phyloP scores from a whole-genome alignment of 1,139 yeast species.

The Protomyces gravidus region DNA sequence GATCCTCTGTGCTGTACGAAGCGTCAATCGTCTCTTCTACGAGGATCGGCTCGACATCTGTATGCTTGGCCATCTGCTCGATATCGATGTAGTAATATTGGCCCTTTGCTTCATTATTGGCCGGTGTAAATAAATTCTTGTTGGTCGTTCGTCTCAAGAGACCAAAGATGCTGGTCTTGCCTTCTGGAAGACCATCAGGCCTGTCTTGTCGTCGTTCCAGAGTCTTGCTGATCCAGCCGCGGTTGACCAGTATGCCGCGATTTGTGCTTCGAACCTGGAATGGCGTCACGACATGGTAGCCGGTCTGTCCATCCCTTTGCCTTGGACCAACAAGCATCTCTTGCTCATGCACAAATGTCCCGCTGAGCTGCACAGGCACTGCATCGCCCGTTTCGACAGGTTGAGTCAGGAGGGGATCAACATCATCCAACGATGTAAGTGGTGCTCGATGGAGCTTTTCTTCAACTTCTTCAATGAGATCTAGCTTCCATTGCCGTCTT shows the following conservation, averaged over 20 bases:
- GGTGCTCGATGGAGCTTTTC: slow-evolving; percentile 72
- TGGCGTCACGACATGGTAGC: slow-evolving; percentile 79
- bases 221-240: slow-evolving; percentile 88
- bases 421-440: slow-evolving; percentile 55
- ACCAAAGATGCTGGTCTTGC: not conserved
- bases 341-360: slow-evolving; percentile 74
- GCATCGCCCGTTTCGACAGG: slow-evolving; percentile 36
- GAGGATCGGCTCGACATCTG: slow-evolving; percentile 68
- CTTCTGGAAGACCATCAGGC: slow-evolving; percentile 40
- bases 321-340: slow-evolving; percentile 94
- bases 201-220: slow-evolving; percentile 64
- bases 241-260: slow-evolving; percentile 56
- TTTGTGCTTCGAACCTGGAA: slow-evolving; percentile 64
- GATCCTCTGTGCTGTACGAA: slow-evolving; percentile 30
- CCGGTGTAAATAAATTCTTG: slow-evolving; percentile 13
- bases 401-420: slow-evolving; percentile 6
- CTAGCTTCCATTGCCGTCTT: slow-evolving; percentile 83
- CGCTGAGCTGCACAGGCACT: slow-evolving; percentile 61
- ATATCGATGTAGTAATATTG: slow-evolving; percentile 61
- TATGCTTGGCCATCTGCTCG: slow-evolving; percentile 67
- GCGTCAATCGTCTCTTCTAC: slow-evolving; percentile 57
- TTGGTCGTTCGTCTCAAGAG: not conserved
- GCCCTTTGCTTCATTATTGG: not conserved
- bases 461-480: slow-evolving; percentile 75
- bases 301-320: slow-evolving; percentile 66